Evolutionary conservation across 768 basidiomycete species (phyloP), one percentile per base, ranked within the genome.

Genomic region (Auriscalpium orientale): DNA sequence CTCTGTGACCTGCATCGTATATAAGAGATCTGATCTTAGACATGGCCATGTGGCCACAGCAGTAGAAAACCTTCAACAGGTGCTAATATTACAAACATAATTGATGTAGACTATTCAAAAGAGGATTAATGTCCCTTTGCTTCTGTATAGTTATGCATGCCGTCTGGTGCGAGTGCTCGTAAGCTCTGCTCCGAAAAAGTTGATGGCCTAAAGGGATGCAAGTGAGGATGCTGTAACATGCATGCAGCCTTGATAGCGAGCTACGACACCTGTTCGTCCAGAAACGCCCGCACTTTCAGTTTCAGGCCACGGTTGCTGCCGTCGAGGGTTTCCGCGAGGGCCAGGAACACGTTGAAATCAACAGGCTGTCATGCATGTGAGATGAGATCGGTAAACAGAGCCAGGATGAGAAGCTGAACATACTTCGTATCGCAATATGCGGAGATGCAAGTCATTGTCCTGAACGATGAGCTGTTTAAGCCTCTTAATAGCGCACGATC

Each of bases 401-500:
- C 5, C 3, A 7, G 11, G 37, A 20, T 22, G 18, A 34, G 33
- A 15, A 21, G 35, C 9, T 18, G 18, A 38, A 61, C 76, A 22
- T 57, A 83, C 85, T 75, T 89, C 84, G 64, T 82, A 85, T 28
- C 84, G 81, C 60, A 89, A 66, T 57, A 89, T 76, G 40, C 80
- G 78, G 37, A 75, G 65, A 64, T 85, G 70, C 7, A 89, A 70
- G 47, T 69, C 69, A 12, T 63, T 66, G 66, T 87, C 75, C 50
- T 67, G 60, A 3, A 74, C 52, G 53, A 86, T 79, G 45, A 67
- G 68, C 1, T 66, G 66, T 63, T 65, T 76, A 59, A 85, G 66
- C 51, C 64, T 63, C 12, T 62, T 49, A 79, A 70, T 75, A 82
- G 77, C 33, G 69, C 67, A 33, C 70, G 74, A 47, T 77, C 62